These are phyloP conservation scores for Dictyostelium capitatum DNA, from an alignment of 78 protist species.

Conservation along the genomic window DNA sequence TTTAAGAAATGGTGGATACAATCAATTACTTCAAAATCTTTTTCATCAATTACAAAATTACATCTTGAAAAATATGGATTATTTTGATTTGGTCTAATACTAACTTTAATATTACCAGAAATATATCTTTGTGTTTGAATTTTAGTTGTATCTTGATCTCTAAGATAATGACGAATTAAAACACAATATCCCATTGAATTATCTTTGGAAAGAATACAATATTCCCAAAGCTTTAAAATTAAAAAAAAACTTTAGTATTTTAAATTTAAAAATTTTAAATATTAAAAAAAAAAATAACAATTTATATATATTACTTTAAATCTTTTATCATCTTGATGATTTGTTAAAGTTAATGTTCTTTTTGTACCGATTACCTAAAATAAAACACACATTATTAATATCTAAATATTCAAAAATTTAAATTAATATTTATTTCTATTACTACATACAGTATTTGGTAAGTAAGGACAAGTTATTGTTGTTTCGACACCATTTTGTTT, in stretches of 20 bases:
- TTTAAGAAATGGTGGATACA: background rate
- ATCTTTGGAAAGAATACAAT: background rate
- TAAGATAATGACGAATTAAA: slow-evolving; percentile 13
- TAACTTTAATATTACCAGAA: slow-evolving; percentile 11
- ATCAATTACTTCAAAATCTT: slow-evolving; percentile 7
- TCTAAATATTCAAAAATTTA: no score
- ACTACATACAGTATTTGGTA: background rate
- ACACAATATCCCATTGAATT: background rate
- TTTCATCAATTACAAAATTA: slow-evolving; percentile 5
- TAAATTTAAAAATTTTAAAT: background rate
- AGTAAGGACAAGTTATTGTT: background rate
- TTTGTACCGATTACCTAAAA: background rate
- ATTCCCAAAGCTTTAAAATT: background rate
- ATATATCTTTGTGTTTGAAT: background rate
- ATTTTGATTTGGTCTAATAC: background rate
- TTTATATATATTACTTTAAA: background rate
- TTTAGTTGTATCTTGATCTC: background rate
- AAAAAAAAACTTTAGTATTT: background rate
- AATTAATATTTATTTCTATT: no score
- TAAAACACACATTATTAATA: no score
- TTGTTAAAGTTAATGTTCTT: slow-evolving; percentile 12
- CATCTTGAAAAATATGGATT: background rate
- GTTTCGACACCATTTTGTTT: slow-evolving; percentile 13
- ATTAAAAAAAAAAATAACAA: background rate
- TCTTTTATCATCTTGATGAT: slow-evolving; percentile 21